A percentile compares a stretch with the other conserved stretches of the same genome.
These are phyloP conservation scores for Exophiala bonariae DNA, from an alignment of 2,329 filamentous ascomycete species.

Conservation along the genomic window DNA sequence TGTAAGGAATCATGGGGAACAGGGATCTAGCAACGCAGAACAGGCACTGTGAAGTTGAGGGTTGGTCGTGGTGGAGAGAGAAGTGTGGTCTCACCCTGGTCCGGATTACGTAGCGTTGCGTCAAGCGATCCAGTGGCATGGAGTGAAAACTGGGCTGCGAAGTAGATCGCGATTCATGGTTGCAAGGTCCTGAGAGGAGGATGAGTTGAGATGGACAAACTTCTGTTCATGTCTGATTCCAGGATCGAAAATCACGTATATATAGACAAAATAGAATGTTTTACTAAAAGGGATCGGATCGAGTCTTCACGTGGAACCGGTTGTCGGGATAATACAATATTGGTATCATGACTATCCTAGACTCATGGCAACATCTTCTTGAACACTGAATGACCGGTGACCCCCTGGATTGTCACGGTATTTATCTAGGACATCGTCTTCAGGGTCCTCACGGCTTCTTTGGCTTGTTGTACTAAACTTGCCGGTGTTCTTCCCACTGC, in stretches of 20 bases:
- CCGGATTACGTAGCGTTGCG: background rate
- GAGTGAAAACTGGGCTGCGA: background rate
- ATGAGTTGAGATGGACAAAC: too few relatives aligned
- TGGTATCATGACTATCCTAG: conserved; percentile 13
- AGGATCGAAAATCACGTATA: too few relatives aligned
- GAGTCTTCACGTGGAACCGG: too few relatives aligned
- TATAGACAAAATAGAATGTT: too few relatives aligned
- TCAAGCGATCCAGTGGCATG: background rate
- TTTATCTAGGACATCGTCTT: conserved; percentile 25
- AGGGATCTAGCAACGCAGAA: too few relatives aligned
- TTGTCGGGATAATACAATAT: too few relatives aligned
- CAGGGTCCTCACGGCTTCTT: conserved; percentile 23
- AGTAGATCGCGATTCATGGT: background rate
- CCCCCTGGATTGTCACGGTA: conserved; percentile 18
- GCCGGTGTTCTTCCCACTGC: conserved; percentile 24
- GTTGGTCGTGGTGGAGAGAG: background rate
- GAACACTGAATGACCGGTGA: conserved; percentile 19
- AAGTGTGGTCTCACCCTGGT: background rate
- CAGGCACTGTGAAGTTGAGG: background rate
- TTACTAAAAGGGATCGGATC: too few relatives aligned
- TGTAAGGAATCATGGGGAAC: too few relatives aligned
- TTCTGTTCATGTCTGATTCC: too few relatives aligned
- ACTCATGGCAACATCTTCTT: conserved; percentile 25
- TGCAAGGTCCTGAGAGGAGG: too few relatives aligned
- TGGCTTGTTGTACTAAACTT: conserved; percentile 19